Evolutionary conservation across 2,329 filamentous ascomycete species (phyloP).

Genomic region (Plectosphaerella sp.): DNA sequence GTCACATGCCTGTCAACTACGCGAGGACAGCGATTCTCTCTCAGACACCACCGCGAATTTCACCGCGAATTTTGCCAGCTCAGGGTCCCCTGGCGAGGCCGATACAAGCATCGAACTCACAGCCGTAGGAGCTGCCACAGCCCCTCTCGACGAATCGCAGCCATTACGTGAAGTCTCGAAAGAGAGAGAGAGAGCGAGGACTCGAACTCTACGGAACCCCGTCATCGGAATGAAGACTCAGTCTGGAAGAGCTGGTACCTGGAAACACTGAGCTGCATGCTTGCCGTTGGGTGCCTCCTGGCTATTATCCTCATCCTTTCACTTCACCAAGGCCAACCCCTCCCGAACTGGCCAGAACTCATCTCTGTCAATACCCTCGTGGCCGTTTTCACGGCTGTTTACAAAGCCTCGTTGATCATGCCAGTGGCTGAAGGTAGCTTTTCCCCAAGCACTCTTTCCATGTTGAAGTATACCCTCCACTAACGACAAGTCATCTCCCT

Average conservation of each 20-base stretch:
- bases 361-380: neutral
- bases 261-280: neutral
- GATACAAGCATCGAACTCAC: too few species aligned
- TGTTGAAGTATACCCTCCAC: too few species aligned
- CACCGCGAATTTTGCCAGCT: too few species aligned
- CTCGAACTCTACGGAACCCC: neutral
- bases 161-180: neutral
- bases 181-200: neutral
- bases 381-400: neutral
- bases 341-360: neutral
- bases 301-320: neutral
- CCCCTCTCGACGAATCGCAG: neutral
- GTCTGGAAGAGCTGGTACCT: neutral
- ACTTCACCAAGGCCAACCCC: neutral
- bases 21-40: too few species aligned
- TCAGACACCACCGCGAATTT: too few species aligned
- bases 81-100: too few species aligned
- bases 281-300: neutral
- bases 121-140: neutral
- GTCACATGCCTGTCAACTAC: too few species aligned
- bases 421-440: neutral
- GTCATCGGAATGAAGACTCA: neutral
- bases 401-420: conserved; percentile 1
- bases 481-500: neutral
- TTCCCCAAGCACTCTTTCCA: neutral